These are phyloP conservation scores for Vaccinium darrowii DNA, from an alignment of 148 eudicot genomes.

Conservation along the genomic window DNA sequence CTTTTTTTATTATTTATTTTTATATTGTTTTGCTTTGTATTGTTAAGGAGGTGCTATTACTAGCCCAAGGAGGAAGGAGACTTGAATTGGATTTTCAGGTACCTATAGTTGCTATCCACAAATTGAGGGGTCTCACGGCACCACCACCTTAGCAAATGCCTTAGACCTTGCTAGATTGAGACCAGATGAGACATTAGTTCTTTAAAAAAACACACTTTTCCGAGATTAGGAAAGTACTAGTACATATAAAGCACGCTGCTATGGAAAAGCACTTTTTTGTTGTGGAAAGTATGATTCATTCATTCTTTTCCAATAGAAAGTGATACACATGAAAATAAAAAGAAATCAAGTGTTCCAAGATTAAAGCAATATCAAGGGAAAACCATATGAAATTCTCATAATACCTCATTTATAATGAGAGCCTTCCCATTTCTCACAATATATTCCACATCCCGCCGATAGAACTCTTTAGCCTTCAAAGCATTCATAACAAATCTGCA, in stretches of 20 bases:
- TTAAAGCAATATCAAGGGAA: background rate
- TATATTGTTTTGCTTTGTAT: background rate
- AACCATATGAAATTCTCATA: background rate
- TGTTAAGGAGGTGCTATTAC: background rate
- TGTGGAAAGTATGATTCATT: background rate
- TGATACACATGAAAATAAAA: background rate
- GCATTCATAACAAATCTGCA: slow-evolving; percentile 92
- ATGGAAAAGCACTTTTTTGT: background rate
- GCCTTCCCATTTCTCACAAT: slow-evolving; percentile 91
- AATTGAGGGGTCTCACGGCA: background rate
- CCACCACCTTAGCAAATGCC: background rate
- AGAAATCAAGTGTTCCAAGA: background rate
- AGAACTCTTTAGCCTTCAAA: slow-evolving; percentile 97
- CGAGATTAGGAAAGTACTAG: background rate
- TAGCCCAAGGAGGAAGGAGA: too few species aligned
- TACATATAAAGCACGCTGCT: background rate
- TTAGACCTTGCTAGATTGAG: background rate
- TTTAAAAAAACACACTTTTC: background rate
- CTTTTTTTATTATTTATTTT: too few species aligned
- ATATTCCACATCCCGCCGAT: slow-evolving; percentile 84
- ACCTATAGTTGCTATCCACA: background rate
- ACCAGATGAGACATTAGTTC: background rate
- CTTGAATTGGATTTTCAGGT: background rate
- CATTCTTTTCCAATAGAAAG: background rate
- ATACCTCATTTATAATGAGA: slow-evolving; percentile 93